Base-by-base conservation (phyloP, 2,329 filamentous ascomycete species). In the Magnaporthiopsis rhizophila region DNA sequence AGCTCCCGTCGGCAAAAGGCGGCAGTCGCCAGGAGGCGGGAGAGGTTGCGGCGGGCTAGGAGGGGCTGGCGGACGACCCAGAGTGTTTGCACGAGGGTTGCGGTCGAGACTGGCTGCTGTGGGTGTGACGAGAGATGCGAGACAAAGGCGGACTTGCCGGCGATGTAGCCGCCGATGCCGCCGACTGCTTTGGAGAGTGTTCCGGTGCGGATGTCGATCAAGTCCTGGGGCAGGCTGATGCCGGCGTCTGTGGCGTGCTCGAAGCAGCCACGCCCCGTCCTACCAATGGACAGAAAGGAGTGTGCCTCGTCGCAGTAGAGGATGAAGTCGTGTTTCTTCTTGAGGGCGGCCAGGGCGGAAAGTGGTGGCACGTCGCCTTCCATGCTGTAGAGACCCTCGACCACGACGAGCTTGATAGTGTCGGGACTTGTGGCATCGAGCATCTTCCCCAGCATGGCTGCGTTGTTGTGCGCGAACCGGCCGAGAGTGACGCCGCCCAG, bases 261-360 rank as follows among this genome's bases (percentile, higher is more conserved):
- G 28, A 68, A 32, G 24, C 65, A 68, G 30, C 67, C 67, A 5
- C 62, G 64, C 8, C 67, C 67, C 15, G 62, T 68, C 38, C 59
- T 64, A 0, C 67, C 67, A 3, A 67, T 58, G 2, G 67, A 66
- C 1, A 68, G 58, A 24, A 69, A 67, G 0, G 67, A 67, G 36
- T 67, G 66, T 0, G 65, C 64, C 32, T 69, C 67, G 58, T 69
- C 65, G 62, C 67, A 69, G 30, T 65, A 68, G 1, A 69, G 58
- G 4, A 59, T 61, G 21, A 69, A 69, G 15, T 58, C 45, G 34
- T 68, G 66, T 0, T 56, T 18, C 3, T 61, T 57, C 57, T 69
- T 69, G 24, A 69, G 18, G 1, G 53, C 64, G 28, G 30, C 26
- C 2, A 66, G 58, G 12, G 36, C 62, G 1, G 28, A 32, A 18